phyloP scores from a whole-genome alignment of 345 rosid genomes.

The Citrus mangshanensis region DNA sequence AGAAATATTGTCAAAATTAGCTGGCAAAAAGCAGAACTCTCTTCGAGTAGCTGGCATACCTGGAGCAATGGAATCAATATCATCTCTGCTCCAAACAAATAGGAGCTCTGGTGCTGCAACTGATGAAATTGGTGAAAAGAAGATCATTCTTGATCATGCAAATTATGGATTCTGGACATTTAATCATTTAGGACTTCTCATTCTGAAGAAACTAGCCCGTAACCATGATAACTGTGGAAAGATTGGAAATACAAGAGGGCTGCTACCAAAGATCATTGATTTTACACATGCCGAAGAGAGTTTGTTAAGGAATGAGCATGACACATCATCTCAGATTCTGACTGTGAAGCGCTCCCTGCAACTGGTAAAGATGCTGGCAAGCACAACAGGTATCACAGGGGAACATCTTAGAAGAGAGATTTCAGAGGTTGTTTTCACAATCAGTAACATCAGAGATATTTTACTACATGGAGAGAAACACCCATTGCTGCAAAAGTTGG shows the following conservation, averaged over 20 bases:
- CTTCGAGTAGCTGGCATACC: constrained; percentile 79
- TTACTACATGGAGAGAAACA: constrained; percentile 63
- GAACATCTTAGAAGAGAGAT: constrained; percentile 71
- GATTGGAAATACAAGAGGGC: constrained; percentile 88
- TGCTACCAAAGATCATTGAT: constrained; percentile 76
- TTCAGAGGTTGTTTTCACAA: constrained; percentile 83
- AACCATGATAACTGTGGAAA: constrained; percentile 92
- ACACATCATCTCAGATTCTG: constrained; percentile 47
- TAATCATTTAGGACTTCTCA: constrained; percentile 74
- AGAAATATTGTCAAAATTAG: constrained; percentile 66
- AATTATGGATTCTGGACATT: constrained; percentile 65
- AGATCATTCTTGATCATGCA: constrained; percentile 34
- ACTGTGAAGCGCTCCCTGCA: constrained; percentile 76
- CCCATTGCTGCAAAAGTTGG: constrained; percentile 62
- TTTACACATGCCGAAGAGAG: constrained; percentile 60
- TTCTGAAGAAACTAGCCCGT: constrained; percentile 74
- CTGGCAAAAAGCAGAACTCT: constrained; percentile 76
- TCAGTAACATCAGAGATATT: constrained; percentile 78
- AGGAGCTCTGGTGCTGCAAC: constrained; percentile 46
- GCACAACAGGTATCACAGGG: constrained; percentile 76
- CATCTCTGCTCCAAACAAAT: constrained; percentile 66
- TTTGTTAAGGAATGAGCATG: constrained; percentile 45
- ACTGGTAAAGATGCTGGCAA: constrained; percentile 75
- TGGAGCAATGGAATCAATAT: constrained; percentile 91
- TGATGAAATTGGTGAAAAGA: constrained; percentile 71